Evolutionary conservation across 2,329 filamentous ascomycete genomes (phyloP).

Genomic region (Calcarisporium arbuscula): DNA sequence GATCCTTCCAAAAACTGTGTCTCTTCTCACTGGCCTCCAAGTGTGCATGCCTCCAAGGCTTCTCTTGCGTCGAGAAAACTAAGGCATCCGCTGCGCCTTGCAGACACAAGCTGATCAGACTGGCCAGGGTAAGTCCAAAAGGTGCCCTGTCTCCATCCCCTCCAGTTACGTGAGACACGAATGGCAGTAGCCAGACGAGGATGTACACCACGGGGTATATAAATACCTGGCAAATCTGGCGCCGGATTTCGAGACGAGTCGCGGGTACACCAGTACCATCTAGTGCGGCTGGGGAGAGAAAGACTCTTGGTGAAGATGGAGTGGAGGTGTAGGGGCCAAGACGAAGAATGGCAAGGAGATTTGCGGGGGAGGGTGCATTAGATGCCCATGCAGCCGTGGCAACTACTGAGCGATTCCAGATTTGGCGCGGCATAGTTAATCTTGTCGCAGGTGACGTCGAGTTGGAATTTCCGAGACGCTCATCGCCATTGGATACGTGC

Average conservation of each 20-base stretch:
- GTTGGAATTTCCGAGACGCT: too few relatives aligned
- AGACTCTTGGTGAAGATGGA: slow-evolving; percentile 7
- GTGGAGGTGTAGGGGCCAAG: slow-evolving; percentile 13
- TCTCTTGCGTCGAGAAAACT: slow-evolving; percentile 64
- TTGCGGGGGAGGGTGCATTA: slow-evolving; percentile 16
- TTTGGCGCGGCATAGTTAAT: too few relatives aligned
- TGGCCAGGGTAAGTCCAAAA: slow-evolving; percentile 48
- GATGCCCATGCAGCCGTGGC: too few relatives aligned
- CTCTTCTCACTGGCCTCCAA: too few relatives aligned
- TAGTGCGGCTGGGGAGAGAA: slow-evolving; percentile 13
- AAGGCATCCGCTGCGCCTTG: slow-evolving; percentile 64
- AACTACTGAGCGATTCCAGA: too few relatives aligned
- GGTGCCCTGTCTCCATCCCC: slow-evolving; percentile 33
- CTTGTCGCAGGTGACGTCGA: too few relatives aligned
- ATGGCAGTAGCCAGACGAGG: slow-evolving; percentile 65
- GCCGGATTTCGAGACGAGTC: slow-evolving; percentile 51
- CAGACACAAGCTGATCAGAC: slow-evolving; percentile 51
- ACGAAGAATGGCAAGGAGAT: slow-evolving; percentile 17
- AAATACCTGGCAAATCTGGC: slow-evolving; percentile 66
- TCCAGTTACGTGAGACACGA: slow-evolving; percentile 53
- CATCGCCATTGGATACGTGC: too few relatives aligned
- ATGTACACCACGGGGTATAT: slow-evolving; percentile 71
- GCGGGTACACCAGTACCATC: slow-evolving; percentile 23
- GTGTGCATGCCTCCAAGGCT: slow-evolving; percentile 53
- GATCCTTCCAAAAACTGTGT: too few relatives aligned